phyloP scores from a whole-genome alignment of 352 stramenopile species.

The Discostella stelligera region DNA sequence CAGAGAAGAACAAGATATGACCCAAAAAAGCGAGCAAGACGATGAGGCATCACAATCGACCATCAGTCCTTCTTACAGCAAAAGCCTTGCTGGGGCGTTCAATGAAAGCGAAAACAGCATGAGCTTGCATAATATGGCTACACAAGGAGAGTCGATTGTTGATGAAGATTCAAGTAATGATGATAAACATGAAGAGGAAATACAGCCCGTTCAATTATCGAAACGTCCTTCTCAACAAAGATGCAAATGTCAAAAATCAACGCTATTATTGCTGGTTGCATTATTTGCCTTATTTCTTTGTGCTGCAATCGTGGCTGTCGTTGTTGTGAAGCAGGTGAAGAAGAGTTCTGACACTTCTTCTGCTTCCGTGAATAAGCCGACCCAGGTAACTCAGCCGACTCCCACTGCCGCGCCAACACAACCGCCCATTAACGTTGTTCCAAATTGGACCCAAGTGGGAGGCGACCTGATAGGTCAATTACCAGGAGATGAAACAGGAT shows the following conservation, averaged over 20 bases:
- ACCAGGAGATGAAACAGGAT: conserved; percentile 51
- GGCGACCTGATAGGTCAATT: conserved; percentile 38
- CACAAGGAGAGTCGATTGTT: conserved; percentile 10
- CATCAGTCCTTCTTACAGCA: conserved; percentile 7
- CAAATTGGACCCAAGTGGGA: conserved; percentile 47
- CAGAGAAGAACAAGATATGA: background rate
- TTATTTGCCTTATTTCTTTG: conserved; percentile 10
- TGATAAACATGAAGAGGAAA: conserved; percentile 5
- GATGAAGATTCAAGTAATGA: conserved; percentile 3
- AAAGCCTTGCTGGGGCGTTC: conserved; percentile 16
- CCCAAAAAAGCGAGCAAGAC: background rate
- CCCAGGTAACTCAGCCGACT: background rate
- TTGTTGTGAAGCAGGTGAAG: conserved; percentile 8
- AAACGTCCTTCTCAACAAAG: conserved; percentile 7
- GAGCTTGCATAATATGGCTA: background rate
- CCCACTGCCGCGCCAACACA: conserved; percentile 26
- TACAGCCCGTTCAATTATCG: conserved; percentile 16
- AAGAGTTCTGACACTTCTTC: conserved; percentile 10
- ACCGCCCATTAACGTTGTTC: conserved; percentile 9
- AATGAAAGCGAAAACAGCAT: conserved; percentile 19
- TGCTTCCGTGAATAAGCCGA: background rate
- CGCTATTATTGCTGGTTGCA: conserved; percentile 12
- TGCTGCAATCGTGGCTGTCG: conserved; percentile 6
- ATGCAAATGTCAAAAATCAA: conserved; percentile 22
- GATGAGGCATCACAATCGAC: background rate